These are phyloP conservation scores for Geotrichum restrictum DNA, from an alignment of 1,139 yeast genomes.

Conservation along the genomic window DNA sequence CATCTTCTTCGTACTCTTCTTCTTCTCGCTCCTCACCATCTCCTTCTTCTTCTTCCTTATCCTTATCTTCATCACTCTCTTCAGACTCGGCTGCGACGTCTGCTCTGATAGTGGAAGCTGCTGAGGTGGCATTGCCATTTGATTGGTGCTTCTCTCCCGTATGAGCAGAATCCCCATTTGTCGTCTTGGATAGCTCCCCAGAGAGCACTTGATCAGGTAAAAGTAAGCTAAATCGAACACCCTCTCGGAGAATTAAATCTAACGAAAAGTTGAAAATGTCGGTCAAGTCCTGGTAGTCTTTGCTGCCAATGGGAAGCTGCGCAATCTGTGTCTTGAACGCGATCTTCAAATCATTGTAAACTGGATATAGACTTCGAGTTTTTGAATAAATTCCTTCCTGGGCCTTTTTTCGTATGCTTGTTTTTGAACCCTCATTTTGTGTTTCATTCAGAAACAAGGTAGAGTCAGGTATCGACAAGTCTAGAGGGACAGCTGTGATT, in stretches of 20 bases:
- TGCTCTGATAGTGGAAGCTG: constrained; percentile 22
- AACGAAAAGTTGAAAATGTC: constrained; percentile 65
- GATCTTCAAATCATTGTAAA: constrained; percentile 72
- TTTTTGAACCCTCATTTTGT: constrained; percentile 1
- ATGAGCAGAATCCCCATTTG: constrained; percentile 23
- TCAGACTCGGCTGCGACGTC: not conserved
- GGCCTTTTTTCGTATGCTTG: constrained; percentile 17
- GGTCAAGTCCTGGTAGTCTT: constrained; percentile 56
- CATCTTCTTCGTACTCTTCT: constrained; percentile 27
- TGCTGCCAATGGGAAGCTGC: constrained; percentile 53
- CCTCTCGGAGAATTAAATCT: constrained; percentile 70
- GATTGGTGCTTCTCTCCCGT: constrained; percentile 17
- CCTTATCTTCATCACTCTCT: constrained; percentile 26
- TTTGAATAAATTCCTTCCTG: constrained; percentile 15
- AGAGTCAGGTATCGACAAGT: constrained; percentile 17
- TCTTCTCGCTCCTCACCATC: constrained; percentile 18
- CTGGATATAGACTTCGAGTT: constrained; percentile 21
- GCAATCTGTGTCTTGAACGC: constrained; percentile 53
- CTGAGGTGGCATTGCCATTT: constrained; percentile 6
- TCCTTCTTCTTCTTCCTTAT: constrained; percentile 14
- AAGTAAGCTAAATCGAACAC: constrained; percentile 47
- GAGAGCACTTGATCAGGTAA: constrained; percentile 27
- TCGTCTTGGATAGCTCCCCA: constrained; percentile 14
- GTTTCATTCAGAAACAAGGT: constrained; percentile 12
- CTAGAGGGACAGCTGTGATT: constrained; percentile 18